These are phyloP conservation scores for Fusarium robinianum DNA, from an alignment of 2,329 filamentous ascomycete genomes.

Conservation along the genomic window DNA sequence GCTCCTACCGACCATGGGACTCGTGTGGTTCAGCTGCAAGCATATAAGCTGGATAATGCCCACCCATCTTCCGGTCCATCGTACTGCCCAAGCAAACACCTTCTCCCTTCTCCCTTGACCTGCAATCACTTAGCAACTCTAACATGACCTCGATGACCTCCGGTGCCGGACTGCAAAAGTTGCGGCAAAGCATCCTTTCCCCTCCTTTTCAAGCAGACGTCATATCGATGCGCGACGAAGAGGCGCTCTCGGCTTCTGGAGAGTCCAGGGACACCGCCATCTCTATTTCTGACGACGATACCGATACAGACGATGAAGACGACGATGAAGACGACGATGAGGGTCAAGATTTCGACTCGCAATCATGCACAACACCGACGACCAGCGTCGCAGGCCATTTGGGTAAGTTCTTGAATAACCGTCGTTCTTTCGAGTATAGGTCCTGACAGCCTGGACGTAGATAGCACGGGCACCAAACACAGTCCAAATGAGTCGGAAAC, in stretches of 20 bases:
- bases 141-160: conserved; percentile 4
- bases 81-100: conserved; percentile 3
- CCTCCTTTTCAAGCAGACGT: not conserved
- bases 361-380: conserved; percentile 6
- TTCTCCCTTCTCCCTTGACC: conserved; percentile 1
- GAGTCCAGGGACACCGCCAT: conserved; percentile 3
- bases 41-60: conserved; percentile 12
- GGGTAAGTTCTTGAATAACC: conserved; percentile 4
- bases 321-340: not conserved
- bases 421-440: not conserved
- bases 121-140: not conserved
- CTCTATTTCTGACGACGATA: conserved; percentile 6
- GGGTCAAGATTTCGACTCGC: not conserved
- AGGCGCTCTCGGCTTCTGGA: not conserved
- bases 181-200: not conserved
- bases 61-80: not conserved
- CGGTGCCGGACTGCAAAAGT: not conserved
- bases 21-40: not conserved
- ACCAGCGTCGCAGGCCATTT: conserved; percentile 6
- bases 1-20: not conserved
- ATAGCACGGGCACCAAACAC: conserved; percentile 13
- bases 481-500: conserved; percentile 11
- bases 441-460: conserved; percentile 8
- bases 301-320: conserved; percentile 8
- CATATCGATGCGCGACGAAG: not conserved